These are phyloP conservation scores for Symbiodinium natans DNA, from an alignment of 73 alveolate species.

Conservation along the genomic window DNA sequence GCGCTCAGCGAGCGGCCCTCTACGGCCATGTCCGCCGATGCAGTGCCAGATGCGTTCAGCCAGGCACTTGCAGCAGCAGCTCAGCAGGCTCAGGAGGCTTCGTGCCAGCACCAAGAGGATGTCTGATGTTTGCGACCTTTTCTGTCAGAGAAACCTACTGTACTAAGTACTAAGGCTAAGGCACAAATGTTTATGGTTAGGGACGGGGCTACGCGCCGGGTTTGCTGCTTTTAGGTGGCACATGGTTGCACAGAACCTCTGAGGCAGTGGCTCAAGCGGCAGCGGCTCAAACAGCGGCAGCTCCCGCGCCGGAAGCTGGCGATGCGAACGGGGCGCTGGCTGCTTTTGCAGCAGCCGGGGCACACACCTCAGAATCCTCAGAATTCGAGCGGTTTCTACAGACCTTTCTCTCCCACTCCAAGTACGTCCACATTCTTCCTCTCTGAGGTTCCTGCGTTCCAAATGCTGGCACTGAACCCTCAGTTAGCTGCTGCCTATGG, in stretches of 20 bases:
- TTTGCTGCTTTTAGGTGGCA: too few species aligned
- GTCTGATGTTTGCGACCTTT: neutral
- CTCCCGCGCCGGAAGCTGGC: neutral
- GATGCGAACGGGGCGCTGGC: neutral
- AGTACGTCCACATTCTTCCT: too few species aligned
- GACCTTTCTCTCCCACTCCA: too few species aligned
- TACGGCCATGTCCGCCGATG: too few species aligned
- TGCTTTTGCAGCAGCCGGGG: neutral
- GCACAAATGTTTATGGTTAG: too few species aligned
- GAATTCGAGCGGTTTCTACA: too few species aligned
- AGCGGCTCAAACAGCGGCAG: slow-evolving; percentile 1
- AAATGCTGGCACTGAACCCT: neutral
- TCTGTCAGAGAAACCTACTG: too few species aligned
- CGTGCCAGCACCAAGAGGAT: neutral
- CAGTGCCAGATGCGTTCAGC: neutral
- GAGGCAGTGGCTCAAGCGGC: neutral
- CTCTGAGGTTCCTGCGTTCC: neutral
- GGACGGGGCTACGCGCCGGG: too few species aligned
- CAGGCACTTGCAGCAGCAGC: neutral
- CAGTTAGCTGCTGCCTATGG: neutral
- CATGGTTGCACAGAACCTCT: neutral
- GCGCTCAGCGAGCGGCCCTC: too few species aligned
- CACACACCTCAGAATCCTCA: neutral
- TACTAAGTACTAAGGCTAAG: too few species aligned
- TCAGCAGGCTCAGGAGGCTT: neutral